Evolutionary conservation across 192 early-diverging fungal species (phyloP), one percentile per base, ranked within the genome.

Genomic region (Backusella mclennaniae): DNA sequence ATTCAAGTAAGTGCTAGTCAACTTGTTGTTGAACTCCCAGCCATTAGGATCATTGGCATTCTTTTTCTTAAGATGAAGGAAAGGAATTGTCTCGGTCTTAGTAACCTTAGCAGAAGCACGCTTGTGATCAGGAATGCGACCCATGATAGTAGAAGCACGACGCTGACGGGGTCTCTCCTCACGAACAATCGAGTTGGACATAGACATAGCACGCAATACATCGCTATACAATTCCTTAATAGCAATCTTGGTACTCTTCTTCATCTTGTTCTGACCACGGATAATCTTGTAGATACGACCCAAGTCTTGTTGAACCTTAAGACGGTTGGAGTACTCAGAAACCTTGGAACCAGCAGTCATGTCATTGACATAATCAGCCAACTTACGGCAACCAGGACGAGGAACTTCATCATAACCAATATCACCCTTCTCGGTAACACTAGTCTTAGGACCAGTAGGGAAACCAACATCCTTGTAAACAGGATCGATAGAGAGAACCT

Each of bases 341-440:
- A 91, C 85, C 80, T 90, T 87, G 73, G 87, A 86, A 29, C 90
- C 92, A 33, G 85, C 84, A 85, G 88, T 85, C 95, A 98, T 95
- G 67, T 93, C 93, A 80, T 91, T 89, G 83, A 98, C 95, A 79
- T 97, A 98, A 74, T 96, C 92, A 81, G 95, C 91, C 82, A 98
- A 89, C 90, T 98, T 98, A 84, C 92, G 92, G 75, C 88, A 85
- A 35, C 93, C 94, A 53, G 85, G 80, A 66, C 96, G 94, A 82
- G 90, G 93, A 73, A 94, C 90, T 84, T 97, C 96, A 49, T 84
- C 85, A 85, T 96, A 98, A 73, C 91, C 79, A 73, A 98, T 91
- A 75, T 94, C 90, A 74, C 96, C 96, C 79, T 85, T 87, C 73
- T 90, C 92, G 23, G 92, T 88, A 56, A 98, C 88, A 75, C 85